Percentiles rank a stretch among this genome's conserved stretches.
phyloP scores from a whole-genome alignment of 176 grass and related monocot species.

The Avena insularis region DNA sequence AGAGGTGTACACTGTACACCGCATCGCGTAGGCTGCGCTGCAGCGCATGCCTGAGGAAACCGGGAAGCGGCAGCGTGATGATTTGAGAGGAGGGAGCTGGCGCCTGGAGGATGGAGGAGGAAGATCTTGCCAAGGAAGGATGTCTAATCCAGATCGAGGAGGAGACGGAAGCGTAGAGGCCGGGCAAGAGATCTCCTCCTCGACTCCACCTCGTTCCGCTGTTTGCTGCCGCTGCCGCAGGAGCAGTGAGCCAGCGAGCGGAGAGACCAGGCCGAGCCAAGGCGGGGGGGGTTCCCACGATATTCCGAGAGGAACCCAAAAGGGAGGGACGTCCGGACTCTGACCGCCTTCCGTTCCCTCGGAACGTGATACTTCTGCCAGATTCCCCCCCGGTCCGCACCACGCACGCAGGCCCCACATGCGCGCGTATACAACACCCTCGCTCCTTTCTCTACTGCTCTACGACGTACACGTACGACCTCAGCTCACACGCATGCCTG shows the following conservation, averaged over 20 bases:
- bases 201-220: neutral
- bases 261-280: slow-evolving; percentile 7
- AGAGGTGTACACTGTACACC: neutral
- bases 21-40: neutral
- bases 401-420: slow-evolving; percentile 44
- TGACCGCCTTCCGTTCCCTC: slow-evolving; percentile 47
- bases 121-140: slow-evolving; percentile 10
- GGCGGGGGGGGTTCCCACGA: slow-evolving; percentile 45
- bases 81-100: slow-evolving; percentile 37
- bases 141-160: slow-evolving; percentile 44
- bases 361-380: slow-evolving; percentile 74
- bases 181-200: slow-evolving; percentile 49
- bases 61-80: slow-evolving; percentile 52
- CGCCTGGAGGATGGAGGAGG: neutral
- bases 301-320: slow-evolving; percentile 33
- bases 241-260: neutral
- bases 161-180: slow-evolving; percentile 54
- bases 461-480: slow-evolving; percentile 1
- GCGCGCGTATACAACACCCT: neutral
- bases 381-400: slow-evolving; percentile 66
- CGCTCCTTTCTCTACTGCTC: neutral
- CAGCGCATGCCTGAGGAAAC: slow-evolving; percentile 13
- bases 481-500: neutral
- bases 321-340: slow-evolving; percentile 10
- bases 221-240: slow-evolving; percentile 2